These are phyloP conservation scores for Pseudogymnoascus sp. DNA, from an alignment of 2,329 filamentous ascomycete genomes.

Conservation along the genomic window DNA sequence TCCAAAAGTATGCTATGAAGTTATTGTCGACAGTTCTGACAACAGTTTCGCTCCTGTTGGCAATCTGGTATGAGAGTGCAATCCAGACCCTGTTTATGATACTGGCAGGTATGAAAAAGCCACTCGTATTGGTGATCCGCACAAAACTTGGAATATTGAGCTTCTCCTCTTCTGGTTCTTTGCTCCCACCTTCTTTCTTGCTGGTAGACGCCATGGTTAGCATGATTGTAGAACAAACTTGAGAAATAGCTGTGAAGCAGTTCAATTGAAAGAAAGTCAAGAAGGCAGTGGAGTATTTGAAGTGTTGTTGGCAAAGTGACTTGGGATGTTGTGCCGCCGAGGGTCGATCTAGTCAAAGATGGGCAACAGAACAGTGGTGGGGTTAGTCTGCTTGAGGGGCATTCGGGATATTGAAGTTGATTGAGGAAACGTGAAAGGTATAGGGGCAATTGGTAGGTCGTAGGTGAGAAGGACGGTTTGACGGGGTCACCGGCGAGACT, in stretches of 20 bases:
- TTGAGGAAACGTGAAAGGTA: background rate
- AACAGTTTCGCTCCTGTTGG: background rate
- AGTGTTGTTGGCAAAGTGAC: background rate
- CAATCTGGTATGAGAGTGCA: background rate
- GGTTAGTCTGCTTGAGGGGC: background rate
- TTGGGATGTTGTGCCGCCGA: background rate
- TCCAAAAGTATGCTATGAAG: background rate
- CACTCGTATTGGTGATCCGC: background rate
- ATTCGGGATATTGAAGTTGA: background rate
- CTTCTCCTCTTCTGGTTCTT: background rate
- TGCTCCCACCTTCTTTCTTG: background rate
- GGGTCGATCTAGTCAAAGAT: background rate
- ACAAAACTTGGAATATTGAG: background rate
- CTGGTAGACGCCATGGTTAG: background rate
- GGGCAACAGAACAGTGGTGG: background rate
- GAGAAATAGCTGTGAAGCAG: background rate
- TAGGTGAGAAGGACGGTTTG: background rate
- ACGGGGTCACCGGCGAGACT: background rate
- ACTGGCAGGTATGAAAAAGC: background rate
- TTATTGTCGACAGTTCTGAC: background rate
- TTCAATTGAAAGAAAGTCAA: background rate
- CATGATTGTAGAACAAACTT: background rate
- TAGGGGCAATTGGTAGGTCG: too few species aligned
- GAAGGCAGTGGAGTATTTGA: background rate
- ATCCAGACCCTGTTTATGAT: background rate